Evolutionary conservation across 2,329 filamentous ascomycete genomes (phyloP), one percentile per base, ranked within the genome.

Genomic region (Exophiala bonariae): DNA sequence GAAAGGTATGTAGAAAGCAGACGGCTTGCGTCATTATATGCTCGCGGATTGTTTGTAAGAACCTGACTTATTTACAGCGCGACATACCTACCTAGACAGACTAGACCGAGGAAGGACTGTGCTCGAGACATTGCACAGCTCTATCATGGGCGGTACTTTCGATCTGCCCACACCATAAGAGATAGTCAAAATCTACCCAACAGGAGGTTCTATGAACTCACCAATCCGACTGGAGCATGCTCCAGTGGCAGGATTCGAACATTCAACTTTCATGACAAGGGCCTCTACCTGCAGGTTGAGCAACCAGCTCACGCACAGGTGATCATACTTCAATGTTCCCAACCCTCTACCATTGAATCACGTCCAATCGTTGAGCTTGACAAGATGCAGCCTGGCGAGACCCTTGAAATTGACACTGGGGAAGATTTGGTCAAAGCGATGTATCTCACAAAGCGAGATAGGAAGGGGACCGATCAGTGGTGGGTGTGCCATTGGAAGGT

Each of bases 181-280:
- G 28, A 31, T 31, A 8, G n/a, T 31, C 9, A 31, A 31, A 31
- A n/a, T 31, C n/a, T 8, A n/a, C 9, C 28, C 28, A 9, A n/a
- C 28, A n/a, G n/a, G 9, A 31, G 8, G 28, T 31, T 31, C 8
- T 31, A 4, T 23, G 23, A 41, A 14, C 26, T 7, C 31, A 23
- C 20, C 39, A 30, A 16, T 32, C 18, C 2, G 11, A n/a, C 7
- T 22, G 14, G 13, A 17, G 20, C 39, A 31, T 17, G 17, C 18
- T 41, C 20, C 7, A 22, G 31, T 6, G 26, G n/a, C 20, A 30
- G 28, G 20, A 31, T 11, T 22, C 39, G 20, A 31, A 41, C 2
- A 41, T n/a, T 41, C 23, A 23, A 31, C 20, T 41, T 41, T 31
- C 39, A 41, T 30, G 39, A 41, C 31, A 30, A 17, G 39, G 39